A percentile compares a stretch with the other conserved stretches of the same genome.
Conservation (phyloP, 2,329 filamentous ascomycete species). For the Xenoacremonium recifei region DNA sequence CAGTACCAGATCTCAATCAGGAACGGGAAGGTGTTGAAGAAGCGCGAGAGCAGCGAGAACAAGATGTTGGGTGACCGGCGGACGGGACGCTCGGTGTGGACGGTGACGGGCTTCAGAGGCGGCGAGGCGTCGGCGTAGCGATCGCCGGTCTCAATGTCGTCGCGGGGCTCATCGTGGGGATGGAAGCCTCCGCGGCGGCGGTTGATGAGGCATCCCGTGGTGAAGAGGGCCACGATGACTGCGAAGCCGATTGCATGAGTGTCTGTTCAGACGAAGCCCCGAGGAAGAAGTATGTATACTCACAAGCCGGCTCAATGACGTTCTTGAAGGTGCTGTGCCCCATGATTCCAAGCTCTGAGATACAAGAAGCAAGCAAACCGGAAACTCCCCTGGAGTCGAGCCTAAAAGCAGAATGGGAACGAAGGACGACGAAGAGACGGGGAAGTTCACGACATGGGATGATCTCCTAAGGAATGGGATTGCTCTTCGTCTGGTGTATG, state of each 20-base stretch:
- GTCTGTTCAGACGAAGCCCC: not conserved
- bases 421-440: not conserved
- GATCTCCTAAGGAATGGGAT: too few relatives aligned
- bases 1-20: slow-evolving; percentile 37
- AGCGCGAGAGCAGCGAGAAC: slow-evolving; percentile 26
- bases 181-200: slow-evolving; percentile 10
- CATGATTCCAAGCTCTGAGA: too few relatives aligned
- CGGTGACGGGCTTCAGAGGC: slow-evolving; percentile 16
- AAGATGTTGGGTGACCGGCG: slow-evolving; percentile 21
- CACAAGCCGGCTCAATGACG: slow-evolving; percentile 12
- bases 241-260: not conserved
- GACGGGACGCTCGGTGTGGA: slow-evolving; percentile 10
- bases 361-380: not conserved
- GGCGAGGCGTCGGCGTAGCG: slow-evolving; percentile 17
- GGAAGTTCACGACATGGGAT: too few relatives aligned
- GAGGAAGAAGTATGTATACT: not conserved
- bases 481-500: too few relatives aligned
- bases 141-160: slow-evolving; percentile 17
- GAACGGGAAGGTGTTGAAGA: slow-evolving; percentile 31
- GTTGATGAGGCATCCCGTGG: slow-evolving; percentile 24
- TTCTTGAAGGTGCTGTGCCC: too few relatives aligned
- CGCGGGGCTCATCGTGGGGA: slow-evolving; percentile 2
- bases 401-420: not conserved
- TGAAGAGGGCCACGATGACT: slow-evolving; percentile 23
- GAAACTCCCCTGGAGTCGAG: too few relatives aligned